Conservation (phyloP, 805 yeast species). For the Metschnikowia matae region DNA sequence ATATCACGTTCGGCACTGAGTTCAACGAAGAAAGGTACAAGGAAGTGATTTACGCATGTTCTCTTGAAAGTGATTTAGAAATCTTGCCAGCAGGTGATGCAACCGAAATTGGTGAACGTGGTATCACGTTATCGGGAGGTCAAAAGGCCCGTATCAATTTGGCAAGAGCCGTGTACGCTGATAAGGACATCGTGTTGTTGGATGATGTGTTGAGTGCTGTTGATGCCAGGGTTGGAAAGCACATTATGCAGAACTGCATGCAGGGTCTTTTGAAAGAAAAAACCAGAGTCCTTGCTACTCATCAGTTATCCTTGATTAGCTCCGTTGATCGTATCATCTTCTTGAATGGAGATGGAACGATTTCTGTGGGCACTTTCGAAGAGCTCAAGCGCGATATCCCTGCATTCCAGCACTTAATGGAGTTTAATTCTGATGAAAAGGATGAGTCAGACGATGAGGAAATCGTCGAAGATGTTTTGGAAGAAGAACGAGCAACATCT, state of each 20-base stretch:
- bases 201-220: slow-evolving; percentile 85
- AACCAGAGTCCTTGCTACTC: slow-evolving; percentile 80
- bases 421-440: slow-evolving; percentile 26
- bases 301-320: slow-evolving; percentile 68
- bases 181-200: slow-evolving; percentile 60
- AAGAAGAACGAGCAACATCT: slow-evolving; percentile 3
- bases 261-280: slow-evolving; percentile 50
- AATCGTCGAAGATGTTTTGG: slow-evolving; percentile 18
- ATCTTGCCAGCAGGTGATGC: slow-evolving; percentile 69
- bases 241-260: slow-evolving; percentile 67
- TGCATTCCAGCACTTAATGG: slow-evolving; percentile 38
- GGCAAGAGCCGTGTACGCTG: slow-evolving; percentile 75
- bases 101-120: slow-evolving; percentile 83
- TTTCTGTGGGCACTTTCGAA: slow-evolving; percentile 57
- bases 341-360: slow-evolving; percentile 58
- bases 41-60: slow-evolving; percentile 59
- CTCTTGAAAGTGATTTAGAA: slow-evolving; percentile 60
- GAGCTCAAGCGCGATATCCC: slow-evolving; percentile 44
- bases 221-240: slow-evolving; percentile 82
- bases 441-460: slow-evolving; percentile 20
- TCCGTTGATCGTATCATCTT: slow-evolving; percentile 68
- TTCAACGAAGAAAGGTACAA: slow-evolving; percentile 50
- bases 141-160: slow-evolving; percentile 79
- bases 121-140: slow-evolving; percentile 84
- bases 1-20: slow-evolving; percentile 63